Percentiles rank a stretch among this genome's conserved stretches.
phyloP scores from a whole-genome alignment of 2,329 filamentous ascomycete genomes.

The Zelopaecilomyces penicillatus region DNA sequence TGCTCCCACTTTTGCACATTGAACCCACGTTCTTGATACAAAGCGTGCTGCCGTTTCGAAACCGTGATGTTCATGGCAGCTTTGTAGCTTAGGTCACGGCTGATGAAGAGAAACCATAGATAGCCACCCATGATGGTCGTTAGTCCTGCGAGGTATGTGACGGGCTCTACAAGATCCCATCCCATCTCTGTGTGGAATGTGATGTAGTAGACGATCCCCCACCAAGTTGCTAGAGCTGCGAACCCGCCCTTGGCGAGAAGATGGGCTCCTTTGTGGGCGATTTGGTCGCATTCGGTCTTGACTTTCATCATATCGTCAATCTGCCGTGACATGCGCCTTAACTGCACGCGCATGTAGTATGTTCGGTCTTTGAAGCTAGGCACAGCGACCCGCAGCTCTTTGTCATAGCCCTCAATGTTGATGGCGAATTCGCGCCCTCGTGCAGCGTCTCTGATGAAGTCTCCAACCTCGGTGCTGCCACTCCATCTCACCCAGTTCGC shows the following conservation, averaged over 20 bases:
- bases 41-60: slow-evolving; percentile 62
- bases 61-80: slow-evolving; percentile 83
- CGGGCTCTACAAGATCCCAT: slow-evolving; percentile 86
- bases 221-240: slow-evolving; percentile 65
- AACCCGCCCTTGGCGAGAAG: slow-evolving; percentile 75
- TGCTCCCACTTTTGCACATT: slow-evolving; percentile 70
- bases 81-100: slow-evolving; percentile 79
- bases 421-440: slow-evolving; percentile 78
- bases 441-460: slow-evolving; percentile 87
- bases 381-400: slow-evolving; percentile 68
- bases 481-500: slow-evolving; percentile 75
- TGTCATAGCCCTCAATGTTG: slow-evolving; percentile 60
- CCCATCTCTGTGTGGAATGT: slow-evolving; percentile 67
- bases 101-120: slow-evolving; percentile 89
- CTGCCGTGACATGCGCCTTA: slow-evolving; percentile 61
- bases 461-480: slow-evolving; percentile 79
- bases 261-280: slow-evolving; percentile 72
- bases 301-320: slow-evolving; percentile 63
- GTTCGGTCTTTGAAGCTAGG: slow-evolving; percentile 88
- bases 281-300: slow-evolving; percentile 71
- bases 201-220: slow-evolving; percentile 69
- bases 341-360: slow-evolving; percentile 70
- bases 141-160: slow-evolving; percentile 84
- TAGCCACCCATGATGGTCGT: slow-evolving; percentile 83
- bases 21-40: slow-evolving; percentile 71